Evolutionary conservation across 2,329 filamentous ascomycete species (phyloP).

Genomic region (Aspergillus fructus): DNA sequence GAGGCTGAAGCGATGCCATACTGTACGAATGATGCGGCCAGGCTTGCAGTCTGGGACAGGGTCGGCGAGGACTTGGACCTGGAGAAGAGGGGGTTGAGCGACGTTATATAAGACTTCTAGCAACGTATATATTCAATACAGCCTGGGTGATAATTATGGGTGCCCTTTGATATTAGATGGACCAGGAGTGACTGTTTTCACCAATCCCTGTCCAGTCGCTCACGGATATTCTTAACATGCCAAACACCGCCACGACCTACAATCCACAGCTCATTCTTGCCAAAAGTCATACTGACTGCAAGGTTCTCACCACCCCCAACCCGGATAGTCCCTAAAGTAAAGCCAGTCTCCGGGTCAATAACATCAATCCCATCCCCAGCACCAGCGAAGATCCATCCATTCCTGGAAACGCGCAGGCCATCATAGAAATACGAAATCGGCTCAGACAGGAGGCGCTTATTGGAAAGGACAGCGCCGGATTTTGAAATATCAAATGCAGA

Average conservation of each 20-base stretch:
- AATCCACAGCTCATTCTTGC: constrained; percentile 16
- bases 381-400: constrained; percentile 13
- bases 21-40: not conserved
- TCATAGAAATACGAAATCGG: constrained; percentile 16
- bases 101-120: not conserved
- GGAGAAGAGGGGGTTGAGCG: not conserved
- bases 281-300: constrained; percentile 13
- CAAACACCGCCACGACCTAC: constrained; percentile 14
- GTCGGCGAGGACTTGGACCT: not conserved
- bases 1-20: constrained; percentile 1
- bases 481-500: constrained; percentile 9
- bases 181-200: too few relatives aligned
- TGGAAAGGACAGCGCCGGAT: not conserved
- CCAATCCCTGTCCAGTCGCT: constrained; percentile 12
- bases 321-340: constrained; percentile 12
- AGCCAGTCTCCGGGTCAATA: constrained; percentile 11
- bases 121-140: too few relatives aligned
- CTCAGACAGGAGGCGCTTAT: constrained; percentile 8
- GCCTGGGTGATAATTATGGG: too few relatives aligned
- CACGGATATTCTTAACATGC: constrained; percentile 11
- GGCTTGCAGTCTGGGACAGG: not conserved
- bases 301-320: constrained; percentile 14
- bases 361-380: constrained; percentile 16
- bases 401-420: constrained; percentile 8
- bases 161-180: too few relatives aligned